These are phyloP conservation scores for Silene vulgaris DNA, from an alignment of 179 eudicot genomes.

Conservation along the genomic window DNA sequence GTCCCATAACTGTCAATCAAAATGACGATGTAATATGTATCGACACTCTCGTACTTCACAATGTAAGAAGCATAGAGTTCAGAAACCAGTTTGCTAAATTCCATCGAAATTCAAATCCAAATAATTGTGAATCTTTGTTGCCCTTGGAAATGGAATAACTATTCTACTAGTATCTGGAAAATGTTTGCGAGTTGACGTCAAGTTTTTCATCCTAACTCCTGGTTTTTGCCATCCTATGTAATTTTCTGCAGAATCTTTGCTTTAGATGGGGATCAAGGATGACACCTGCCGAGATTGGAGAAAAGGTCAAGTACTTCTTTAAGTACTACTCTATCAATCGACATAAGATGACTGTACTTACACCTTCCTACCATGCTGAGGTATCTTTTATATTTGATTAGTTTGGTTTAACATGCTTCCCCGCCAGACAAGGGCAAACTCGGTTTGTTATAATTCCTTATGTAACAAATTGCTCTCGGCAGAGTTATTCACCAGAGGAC, in stretches of 20 bases:
- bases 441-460: background rate
- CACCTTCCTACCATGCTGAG: slow-evolving; percentile 97
- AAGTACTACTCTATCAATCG: slow-evolving; percentile 91
- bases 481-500: slow-evolving; percentile 96
- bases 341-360: slow-evolving; percentile 91
- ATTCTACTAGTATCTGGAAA: background rate
- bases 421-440: background rate
- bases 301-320: slow-evolving; percentile 90
- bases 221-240: background rate
- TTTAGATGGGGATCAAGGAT: slow-evolving; percentile 75
- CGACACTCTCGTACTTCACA: too few relatives aligned
- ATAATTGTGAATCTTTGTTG: too few relatives aligned
- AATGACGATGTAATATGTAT: too few relatives aligned
- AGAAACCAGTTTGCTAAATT: too few relatives aligned
- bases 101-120: too few relatives aligned
- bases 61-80: too few relatives aligned
- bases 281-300: slow-evolving; percentile 71
- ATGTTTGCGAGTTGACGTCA: background rate
- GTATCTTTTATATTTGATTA: slow-evolving; percentile 30
- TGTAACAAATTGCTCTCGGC: slow-evolving; percentile 15
- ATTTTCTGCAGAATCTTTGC: slow-evolving; percentile 65
- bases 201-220: background rate
- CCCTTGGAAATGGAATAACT: background rate
- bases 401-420: background rate
- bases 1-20: too few relatives aligned